phyloP scores from a whole-genome alignment of 345 rosid genomes.

The Eucalyptus victrix region DNA sequence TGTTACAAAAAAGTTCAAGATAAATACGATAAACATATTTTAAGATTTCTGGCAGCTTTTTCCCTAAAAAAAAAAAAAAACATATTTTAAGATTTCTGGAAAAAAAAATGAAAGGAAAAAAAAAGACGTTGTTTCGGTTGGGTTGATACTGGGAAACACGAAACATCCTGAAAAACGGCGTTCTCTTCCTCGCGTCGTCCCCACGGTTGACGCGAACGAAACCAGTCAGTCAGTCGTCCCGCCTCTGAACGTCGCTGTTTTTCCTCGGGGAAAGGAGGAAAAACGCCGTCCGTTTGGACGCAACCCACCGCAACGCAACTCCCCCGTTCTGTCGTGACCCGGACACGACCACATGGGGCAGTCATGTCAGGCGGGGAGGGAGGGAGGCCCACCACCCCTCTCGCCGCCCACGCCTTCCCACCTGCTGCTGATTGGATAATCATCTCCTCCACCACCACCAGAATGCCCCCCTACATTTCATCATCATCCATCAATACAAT shows the following conservation, averaged over 20 bases:
- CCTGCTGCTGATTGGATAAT: background rate
- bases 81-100: no score
- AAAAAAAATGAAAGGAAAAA: no score
- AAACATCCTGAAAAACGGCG: background rate
- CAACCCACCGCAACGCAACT: background rate
- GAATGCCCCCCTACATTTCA: no score
- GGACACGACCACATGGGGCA: constrained; percentile 41
- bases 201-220: background rate
- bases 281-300: background rate
- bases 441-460: background rate
- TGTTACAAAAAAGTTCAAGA: fast-evolving
- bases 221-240: background rate
- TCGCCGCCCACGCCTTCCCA: constrained; percentile 1
- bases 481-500: background rate
- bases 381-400: constrained; percentile 3
- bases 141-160: background rate
- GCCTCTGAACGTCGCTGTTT: background rate
- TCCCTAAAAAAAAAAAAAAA: no score
- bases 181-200: background rate
- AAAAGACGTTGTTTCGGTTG: background rate
- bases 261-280: no score
- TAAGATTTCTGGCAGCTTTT: no score
- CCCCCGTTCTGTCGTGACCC: background rate
- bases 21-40: no score
- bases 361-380: constrained; percentile 19